Evolutionary conservation across 805 yeast species (phyloP), one percentile per base, ranked within the genome.

Genomic region (Alloascoidea africana): DNA sequence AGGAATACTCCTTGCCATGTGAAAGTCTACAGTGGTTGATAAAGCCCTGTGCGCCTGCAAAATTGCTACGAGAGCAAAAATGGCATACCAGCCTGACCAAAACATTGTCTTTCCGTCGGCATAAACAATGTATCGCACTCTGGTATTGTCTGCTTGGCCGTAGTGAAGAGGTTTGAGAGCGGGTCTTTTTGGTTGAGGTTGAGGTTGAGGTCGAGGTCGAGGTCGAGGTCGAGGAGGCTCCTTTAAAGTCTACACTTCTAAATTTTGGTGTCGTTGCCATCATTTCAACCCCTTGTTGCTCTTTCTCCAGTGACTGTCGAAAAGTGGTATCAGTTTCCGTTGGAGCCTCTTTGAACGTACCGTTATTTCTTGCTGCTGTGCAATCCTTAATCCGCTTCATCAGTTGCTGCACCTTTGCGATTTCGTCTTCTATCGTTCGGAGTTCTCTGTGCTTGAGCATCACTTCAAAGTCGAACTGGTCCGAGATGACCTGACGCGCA

Each of bases 1-100:
- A 23, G n/a, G 30, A 23, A 23, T 23, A 23, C n/a, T 71, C 78
- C 40, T 66, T 68, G 13, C 70, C 59, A 49, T 78, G 85, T 3
- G 82, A 79, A 16, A 76, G 63, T 43, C 85, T 58, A 33, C 73
- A 67, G 51, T 78, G 86, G 49, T 77, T 78, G 14, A 76, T 61
- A 43, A 78, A 75, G n/a, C 85, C 85, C 49, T 78, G 85, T 0
- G 83, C 80, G 6, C 80, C 70, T 2, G 80, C 71, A 49, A 78
- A 78, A 43, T 76, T 79, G 32, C 72, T 63, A 36, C 83, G 51
- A 3, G 61, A 66, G 52, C 86, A 78, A 23, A 8, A 23, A 0
- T 73, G 70, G 48, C 86, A 78, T 4, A 71, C 70, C 17, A 78
- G 58, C 35, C 71, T 60, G 1, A 77, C 80, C 13, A 74, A 56